phyloP scores from a whole-genome alignment of 495 filamentous ascomycete genomes.

The Elasticomyces elasticus region DNA sequence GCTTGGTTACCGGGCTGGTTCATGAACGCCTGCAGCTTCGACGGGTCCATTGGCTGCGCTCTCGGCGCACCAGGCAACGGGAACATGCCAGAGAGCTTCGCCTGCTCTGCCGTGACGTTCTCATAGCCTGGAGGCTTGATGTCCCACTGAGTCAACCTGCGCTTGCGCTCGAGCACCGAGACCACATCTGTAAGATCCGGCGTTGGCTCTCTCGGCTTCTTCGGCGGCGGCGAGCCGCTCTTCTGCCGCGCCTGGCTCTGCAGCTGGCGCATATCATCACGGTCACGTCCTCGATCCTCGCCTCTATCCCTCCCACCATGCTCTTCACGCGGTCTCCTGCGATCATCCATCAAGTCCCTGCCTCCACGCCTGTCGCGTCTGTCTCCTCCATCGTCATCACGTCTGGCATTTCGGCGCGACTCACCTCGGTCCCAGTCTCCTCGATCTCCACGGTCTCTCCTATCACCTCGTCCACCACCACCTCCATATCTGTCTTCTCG shows the following conservation, averaged over 20 bases:
- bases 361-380: slow-evolving; percentile 41
- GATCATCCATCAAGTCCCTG: slow-evolving; percentile 25
- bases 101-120: slow-evolving; percentile 96
- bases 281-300: slow-evolving; percentile 25
- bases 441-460: slow-evolving; percentile 21
- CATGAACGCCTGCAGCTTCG: slow-evolving; percentile 90
- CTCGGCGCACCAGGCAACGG: slow-evolving; percentile 90
- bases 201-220: slow-evolving; percentile 87
- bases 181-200: slow-evolving; percentile 83
- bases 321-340: slow-evolving; percentile 34
- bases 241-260: slow-evolving; percentile 54
- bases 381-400: slow-evolving; percentile 53
- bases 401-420: slow-evolving; percentile 48
- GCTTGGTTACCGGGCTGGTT: slow-evolving; percentile 68
- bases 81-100: slow-evolving; percentile 99
- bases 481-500: slow-evolving; percentile 70
- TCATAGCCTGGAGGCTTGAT: slow-evolving; percentile 98
- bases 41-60: slow-evolving; percentile 93
- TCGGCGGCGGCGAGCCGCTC: slow-evolving; percentile 60
- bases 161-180: slow-evolving; percentile 69
- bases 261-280: slow-evolving; percentile 41
- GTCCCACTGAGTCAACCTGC: slow-evolving; percentile 95
- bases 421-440: slow-evolving; percentile 33
- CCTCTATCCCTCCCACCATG: slow-evolving; percentile 1
- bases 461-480: slow-evolving; percentile 25